Conservation (phyloP, 1,139 yeast genomes). For the Suhomyces kunorum region DNA sequence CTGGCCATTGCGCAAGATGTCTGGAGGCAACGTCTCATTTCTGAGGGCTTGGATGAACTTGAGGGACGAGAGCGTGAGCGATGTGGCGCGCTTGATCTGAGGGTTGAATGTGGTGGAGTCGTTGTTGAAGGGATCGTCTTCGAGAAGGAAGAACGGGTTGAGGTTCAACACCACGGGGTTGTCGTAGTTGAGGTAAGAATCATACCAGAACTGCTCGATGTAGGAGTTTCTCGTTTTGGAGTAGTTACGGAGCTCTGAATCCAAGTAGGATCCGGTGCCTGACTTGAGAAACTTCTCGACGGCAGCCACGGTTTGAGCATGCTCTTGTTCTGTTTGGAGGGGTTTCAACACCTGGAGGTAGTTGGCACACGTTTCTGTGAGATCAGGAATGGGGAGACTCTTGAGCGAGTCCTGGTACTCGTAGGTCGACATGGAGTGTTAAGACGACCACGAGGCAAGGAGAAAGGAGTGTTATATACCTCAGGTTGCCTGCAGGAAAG, state of each 20-base stretch:
- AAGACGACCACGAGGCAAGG: neutral
- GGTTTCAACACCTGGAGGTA: constrained; percentile 73
- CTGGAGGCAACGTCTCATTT: constrained; percentile 74
- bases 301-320: constrained; percentile 58
- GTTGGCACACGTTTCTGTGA: constrained; percentile 61
- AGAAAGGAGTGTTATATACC: neutral
- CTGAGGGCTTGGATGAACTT: constrained; percentile 79
- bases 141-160: constrained; percentile 83
- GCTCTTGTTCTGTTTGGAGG: constrained; percentile 72
- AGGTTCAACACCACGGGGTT: constrained; percentile 85
- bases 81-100: constrained; percentile 80
- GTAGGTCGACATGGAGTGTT: constrained; percentile 50
- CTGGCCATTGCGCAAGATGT: constrained; percentile 60
- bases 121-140: constrained; percentile 86
- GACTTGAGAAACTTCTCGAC: constrained; percentile 58
- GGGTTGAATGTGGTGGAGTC: constrained; percentile 50
- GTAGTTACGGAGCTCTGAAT: constrained; percentile 62
- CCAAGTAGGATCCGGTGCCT: constrained; percentile 61
- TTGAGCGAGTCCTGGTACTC: constrained; percentile 56
- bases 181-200: constrained; percentile 81
- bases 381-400: constrained; percentile 77
- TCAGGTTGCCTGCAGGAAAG: neutral
- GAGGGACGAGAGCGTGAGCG: constrained; percentile 74
- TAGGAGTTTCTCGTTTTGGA: constrained; percentile 68
- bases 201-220: constrained; percentile 94